These are phyloP conservation scores for Picea abies DNA, from an alignment of 83 land plant genomes.

Conservation along the genomic window DNA sequence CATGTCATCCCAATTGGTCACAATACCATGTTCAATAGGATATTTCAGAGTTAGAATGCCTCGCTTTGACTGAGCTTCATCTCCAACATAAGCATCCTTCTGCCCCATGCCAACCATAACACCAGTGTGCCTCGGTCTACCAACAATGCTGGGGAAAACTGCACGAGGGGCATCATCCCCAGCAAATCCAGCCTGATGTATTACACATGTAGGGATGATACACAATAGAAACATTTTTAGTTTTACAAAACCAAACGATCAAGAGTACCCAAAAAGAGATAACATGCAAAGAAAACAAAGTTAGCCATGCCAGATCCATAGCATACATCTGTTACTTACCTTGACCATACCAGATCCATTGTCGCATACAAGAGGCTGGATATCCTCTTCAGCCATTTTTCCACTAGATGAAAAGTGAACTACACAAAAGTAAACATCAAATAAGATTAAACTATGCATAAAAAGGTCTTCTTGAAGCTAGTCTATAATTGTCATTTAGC, in stretches of 20 bases:
- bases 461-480: no score
- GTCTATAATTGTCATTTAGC: no score
- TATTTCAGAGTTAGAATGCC: constrained; percentile 25
- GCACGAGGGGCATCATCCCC: constrained; percentile 43
- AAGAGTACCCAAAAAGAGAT: no score
- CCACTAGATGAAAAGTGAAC: no score
- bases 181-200: constrained; percentile 30
- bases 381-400: constrained; percentile 24
- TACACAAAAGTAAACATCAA: no score
- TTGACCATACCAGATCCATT: constrained; percentile 48
- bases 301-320: no score
- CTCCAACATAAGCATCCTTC: constrained; percentile 29
- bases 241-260: no score
- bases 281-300: no score
- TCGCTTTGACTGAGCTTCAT: constrained; percentile 31
- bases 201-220: no score
- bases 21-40: constrained; percentile 26
- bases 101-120: constrained; percentile 34
- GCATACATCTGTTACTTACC: constrained; percentile 6
- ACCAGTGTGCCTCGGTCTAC: constrained; percentile 28
- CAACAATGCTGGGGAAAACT: constrained; percentile 37
- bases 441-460: no score
- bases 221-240: no score
- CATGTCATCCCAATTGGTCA: constrained; percentile 27
- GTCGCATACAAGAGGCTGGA: constrained; percentile 25